Conservation (phyloP, 257 asterid species). For the Nicotiana undulata region DNA sequence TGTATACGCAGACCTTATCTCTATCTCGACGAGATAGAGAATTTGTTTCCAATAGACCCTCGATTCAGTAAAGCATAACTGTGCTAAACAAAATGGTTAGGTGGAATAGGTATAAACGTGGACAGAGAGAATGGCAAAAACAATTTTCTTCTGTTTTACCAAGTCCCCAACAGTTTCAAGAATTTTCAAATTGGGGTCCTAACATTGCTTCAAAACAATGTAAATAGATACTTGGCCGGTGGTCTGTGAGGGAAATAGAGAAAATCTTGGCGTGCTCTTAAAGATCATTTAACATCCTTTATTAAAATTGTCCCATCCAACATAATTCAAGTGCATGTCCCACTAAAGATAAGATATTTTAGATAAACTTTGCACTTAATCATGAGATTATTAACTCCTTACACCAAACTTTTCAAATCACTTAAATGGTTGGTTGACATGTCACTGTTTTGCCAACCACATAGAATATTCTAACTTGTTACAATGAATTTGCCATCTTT, state of each 20-base stretch:
- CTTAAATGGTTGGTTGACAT: neutral
- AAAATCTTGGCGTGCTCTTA: neutral
- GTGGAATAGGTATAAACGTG: neutral
- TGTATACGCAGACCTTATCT: too few species aligned
- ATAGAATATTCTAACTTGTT: neutral
- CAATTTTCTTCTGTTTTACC: neutral
- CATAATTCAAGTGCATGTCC: neutral
- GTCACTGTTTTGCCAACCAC: neutral
- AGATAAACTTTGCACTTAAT: neutral
- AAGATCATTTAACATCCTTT: neutral
- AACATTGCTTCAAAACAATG: neutral
- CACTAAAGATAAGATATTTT: neutral
- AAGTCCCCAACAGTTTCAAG: neutral
- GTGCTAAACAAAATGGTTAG: neutral
- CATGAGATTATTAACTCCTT: neutral
- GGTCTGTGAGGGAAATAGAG: neutral
- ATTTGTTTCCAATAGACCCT: too few species aligned
- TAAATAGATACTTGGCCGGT: neutral
- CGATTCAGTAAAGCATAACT: too few species aligned
- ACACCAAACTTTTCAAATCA: neutral
- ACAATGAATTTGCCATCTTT: neutral
- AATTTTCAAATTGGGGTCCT: neutral
- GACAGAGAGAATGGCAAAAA: neutral
- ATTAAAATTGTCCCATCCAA: neutral
- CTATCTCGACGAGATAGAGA: too few species aligned